phyloP scores from a whole-genome alignment of 1,284 basidiomycete genomes.

The Earliella scabrosa region DNA sequence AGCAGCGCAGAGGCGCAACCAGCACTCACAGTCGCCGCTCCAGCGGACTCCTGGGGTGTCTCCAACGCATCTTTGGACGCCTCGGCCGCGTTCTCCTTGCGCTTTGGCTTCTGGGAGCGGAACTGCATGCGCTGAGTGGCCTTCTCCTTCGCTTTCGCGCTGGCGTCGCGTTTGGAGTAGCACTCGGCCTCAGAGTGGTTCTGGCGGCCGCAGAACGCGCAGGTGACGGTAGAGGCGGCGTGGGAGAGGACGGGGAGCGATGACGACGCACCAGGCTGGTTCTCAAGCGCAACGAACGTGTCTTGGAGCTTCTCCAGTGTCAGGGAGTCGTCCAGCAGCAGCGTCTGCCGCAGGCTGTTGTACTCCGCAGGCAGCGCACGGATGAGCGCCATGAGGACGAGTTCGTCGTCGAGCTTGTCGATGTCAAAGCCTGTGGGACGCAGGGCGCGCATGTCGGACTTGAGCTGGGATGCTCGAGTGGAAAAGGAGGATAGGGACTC shows the following conservation, averaged over 20 bases:
- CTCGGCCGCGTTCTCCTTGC: neutral
- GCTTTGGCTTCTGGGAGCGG: neutral
- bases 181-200: slow-evolving; percentile 31
- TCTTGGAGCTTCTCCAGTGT: slow-evolving; percentile 7
- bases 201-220: slow-evolving; percentile 38
- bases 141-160: neutral
- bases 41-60: neutral
- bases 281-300: slow-evolving; percentile 9
- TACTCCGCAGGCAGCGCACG: neutral
- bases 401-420: slow-evolving; percentile 25
- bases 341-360: neutral
- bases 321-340: slow-evolving; percentile 1
- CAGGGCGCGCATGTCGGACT: slow-evolving; percentile 4
- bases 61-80: neutral
- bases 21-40: slow-evolving; percentile 2
- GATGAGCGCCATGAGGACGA: slow-evolving; percentile 29
- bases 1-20: slow-evolving; percentile 5
- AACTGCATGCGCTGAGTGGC: neutral
- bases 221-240: slow-evolving; percentile 17
- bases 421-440: slow-evolving; percentile 12
- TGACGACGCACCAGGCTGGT: slow-evolving; percentile 8
- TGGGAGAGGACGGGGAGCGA: slow-evolving; percentile 8
- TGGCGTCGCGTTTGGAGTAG: neutral
- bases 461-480: neutral
- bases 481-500: slow-evolving; percentile 32